A percentile compares a stretch with the other conserved stretches of the same genome.
These are phyloP conservation scores for Cichorium intybus DNA, from an alignment of 140 eudicot genomes.

Conservation along the genomic window DNA sequence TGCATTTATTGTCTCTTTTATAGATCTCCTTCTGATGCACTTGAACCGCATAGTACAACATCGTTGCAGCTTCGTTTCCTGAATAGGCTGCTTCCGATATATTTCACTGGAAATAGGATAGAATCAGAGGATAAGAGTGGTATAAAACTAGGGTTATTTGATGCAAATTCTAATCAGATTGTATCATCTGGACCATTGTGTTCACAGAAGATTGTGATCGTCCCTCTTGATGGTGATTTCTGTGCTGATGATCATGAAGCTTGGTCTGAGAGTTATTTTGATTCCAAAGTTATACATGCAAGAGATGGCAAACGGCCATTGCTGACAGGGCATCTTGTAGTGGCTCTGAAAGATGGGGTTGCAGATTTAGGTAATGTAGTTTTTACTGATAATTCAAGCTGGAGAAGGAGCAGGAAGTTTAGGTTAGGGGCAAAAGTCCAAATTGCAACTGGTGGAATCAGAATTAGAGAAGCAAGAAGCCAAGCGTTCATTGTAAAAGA, in stretches of 20 bases:
- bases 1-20: not conserved
- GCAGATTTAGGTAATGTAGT: constrained; percentile 48
- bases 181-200: constrained; percentile 59
- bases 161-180: constrained; percentile 26
- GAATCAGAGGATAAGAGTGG: constrained; percentile 40
- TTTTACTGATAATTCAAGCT: constrained; percentile 86
- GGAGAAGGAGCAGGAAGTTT: constrained; percentile 75
- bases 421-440: constrained; percentile 64
- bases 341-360: constrained; percentile 54
- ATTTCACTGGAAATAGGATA: constrained; percentile 60
- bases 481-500: constrained; percentile 71
- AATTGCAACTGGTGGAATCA: constrained; percentile 31
- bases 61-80: constrained; percentile 58
- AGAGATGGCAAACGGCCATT: constrained; percentile 87
- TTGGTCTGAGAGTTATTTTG: constrained; percentile 60
- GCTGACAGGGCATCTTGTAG: constrained; percentile 56
- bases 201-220: constrained; percentile 51
- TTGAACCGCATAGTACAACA: constrained; percentile 34
- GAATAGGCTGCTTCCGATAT: constrained; percentile 38
- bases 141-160: constrained; percentile 47
- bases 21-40: constrained; percentile 40
- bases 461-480: constrained; percentile 69
- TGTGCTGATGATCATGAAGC: constrained; percentile 45
- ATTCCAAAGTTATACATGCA: constrained; percentile 36
- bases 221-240: constrained; percentile 68